Conservation (phyloP, 805 yeast genomes). For the Kodamaea sagamina region DNA sequence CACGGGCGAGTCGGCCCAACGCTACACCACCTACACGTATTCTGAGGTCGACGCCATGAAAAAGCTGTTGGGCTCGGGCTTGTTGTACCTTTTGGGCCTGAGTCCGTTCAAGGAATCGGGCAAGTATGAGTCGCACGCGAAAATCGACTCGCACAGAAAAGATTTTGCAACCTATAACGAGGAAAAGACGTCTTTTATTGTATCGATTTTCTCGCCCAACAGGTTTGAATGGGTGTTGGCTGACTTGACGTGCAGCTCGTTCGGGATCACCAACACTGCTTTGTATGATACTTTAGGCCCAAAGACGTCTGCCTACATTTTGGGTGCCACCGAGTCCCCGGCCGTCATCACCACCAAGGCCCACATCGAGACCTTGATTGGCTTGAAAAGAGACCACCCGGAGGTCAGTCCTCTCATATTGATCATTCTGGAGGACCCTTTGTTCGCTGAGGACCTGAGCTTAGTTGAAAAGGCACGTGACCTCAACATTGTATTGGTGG, state of each 20-base stretch:
- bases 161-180: constrained; percentile 16
- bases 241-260: constrained; percentile 37
- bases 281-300: constrained; percentile 45
- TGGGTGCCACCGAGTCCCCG: constrained; percentile 37
- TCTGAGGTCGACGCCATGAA: constrained; percentile 19
- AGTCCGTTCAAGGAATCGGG: constrained; percentile 21
- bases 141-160: constrained; percentile 22
- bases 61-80: constrained; percentile 24
- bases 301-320: constrained; percentile 34
- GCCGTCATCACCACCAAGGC: constrained; percentile 55
- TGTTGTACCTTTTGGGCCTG: constrained; percentile 23
- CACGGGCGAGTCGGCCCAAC: constrained; percentile 17
- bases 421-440: constrained; percentile 57
- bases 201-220: constrained; percentile 37
- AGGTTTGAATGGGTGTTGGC: constrained; percentile 40
- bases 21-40: constrained; percentile 18
- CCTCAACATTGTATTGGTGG: constrained; percentile 21
- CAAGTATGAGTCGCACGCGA: constrained; percentile 22
- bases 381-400: constrained; percentile 39
- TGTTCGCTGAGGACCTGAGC: constrained; percentile 51
- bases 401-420: constrained; percentile 47
- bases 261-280: constrained; percentile 39
- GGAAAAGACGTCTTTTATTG: constrained; percentile 32
- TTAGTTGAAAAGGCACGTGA: constrained; percentile 45
- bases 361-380: constrained; percentile 51